These are phyloP conservation scores for Aphanomyces astaci DNA, from an alignment of 352 stramenopile genomes.

Conservation along the genomic window DNA sequence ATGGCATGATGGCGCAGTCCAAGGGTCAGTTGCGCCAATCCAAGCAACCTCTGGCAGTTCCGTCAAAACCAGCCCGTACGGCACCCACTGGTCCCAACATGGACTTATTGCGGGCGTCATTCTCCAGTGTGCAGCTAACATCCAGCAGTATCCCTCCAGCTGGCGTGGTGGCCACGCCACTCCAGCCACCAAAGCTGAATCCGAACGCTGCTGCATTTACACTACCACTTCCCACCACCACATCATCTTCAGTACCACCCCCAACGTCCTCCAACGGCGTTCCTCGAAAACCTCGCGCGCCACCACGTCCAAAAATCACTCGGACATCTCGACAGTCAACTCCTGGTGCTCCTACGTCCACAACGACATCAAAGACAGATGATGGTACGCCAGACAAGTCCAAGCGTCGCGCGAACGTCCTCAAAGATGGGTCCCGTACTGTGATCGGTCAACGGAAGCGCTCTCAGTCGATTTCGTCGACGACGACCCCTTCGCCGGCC, in stretches of 20 bases:
- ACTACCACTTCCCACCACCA: neutral
- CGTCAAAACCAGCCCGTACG: neutral
- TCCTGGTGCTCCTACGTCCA: neutral
- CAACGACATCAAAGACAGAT: neutral
- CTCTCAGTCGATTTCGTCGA: neutral
- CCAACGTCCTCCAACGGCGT: neutral
- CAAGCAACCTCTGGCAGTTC: neutral
- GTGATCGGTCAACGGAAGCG: constrained; percentile 13
- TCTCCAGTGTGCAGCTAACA: neutral
- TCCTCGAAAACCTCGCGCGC: neutral
- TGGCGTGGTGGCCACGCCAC: neutral
- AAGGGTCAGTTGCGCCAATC: neutral
- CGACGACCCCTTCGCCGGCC: neutral
- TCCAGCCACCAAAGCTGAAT: neutral
- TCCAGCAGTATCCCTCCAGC: neutral
- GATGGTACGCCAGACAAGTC: neutral
- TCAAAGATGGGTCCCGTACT: constrained; percentile 15
- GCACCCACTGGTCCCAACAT: neutral
- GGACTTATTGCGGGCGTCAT: neutral
- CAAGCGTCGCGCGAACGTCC: neutral
- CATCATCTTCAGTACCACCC: neutral
- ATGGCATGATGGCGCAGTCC: constrained; percentile 2
- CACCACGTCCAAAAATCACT: neutral
- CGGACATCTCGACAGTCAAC: neutral
- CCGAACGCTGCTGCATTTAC: constrained; percentile 15